These are phyloP conservation scores for Xylariaceae sp. DNA, from an alignment of 2,329 filamentous ascomycete genomes.

Conservation along the genomic window DNA sequence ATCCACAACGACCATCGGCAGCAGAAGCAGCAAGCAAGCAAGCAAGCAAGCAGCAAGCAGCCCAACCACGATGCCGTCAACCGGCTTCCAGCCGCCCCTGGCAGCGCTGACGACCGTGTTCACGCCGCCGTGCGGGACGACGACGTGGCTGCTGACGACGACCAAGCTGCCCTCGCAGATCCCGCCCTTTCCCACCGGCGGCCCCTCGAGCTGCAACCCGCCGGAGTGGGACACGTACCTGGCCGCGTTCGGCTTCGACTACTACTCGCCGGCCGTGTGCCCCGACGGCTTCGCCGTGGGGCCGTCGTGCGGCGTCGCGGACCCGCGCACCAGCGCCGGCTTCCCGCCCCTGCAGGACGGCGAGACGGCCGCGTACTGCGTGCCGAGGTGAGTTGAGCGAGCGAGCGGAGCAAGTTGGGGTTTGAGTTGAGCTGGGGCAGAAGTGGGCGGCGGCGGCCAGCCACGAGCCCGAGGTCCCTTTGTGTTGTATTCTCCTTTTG, in stretches of 20 bases:
- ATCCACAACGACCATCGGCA: too few relatives aligned
- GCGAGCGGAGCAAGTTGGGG: too few relatives aligned
- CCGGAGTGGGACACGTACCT: slow-evolving; percentile 29
- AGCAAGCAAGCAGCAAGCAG: too few relatives aligned
- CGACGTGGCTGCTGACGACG: slow-evolving; percentile 31
- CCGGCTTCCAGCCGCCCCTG: slow-evolving; percentile 16
- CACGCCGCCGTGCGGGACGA: slow-evolving; percentile 30
- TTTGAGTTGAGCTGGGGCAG: too few relatives aligned
- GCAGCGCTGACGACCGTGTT: slow-evolving; percentile 34
- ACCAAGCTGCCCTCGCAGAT: slow-evolving; percentile 31
- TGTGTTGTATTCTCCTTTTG: too few relatives aligned
- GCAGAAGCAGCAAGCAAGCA: too few relatives aligned
- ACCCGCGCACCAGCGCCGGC: slow-evolving; percentile 22
- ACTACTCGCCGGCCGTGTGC: slow-evolving; percentile 19
- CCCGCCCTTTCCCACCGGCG: slow-evolving; percentile 26
- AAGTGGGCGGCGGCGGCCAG: too few relatives aligned
- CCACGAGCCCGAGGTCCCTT: too few relatives aligned
- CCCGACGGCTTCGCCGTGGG: slow-evolving; percentile 16
- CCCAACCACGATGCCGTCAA: too few relatives aligned
- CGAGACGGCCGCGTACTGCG: slow-evolving; percentile 19
- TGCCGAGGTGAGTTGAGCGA: slow-evolving; percentile 20
- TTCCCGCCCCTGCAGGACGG: slow-evolving; percentile 14
- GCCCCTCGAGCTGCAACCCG: slow-evolving; percentile 26
- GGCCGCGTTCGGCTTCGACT: slow-evolving; percentile 25
- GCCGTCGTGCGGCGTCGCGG: slow-evolving; percentile 12